phyloP scores from a whole-genome alignment of 176 grass and related monocot species.

The Ananas comosus region DNA sequence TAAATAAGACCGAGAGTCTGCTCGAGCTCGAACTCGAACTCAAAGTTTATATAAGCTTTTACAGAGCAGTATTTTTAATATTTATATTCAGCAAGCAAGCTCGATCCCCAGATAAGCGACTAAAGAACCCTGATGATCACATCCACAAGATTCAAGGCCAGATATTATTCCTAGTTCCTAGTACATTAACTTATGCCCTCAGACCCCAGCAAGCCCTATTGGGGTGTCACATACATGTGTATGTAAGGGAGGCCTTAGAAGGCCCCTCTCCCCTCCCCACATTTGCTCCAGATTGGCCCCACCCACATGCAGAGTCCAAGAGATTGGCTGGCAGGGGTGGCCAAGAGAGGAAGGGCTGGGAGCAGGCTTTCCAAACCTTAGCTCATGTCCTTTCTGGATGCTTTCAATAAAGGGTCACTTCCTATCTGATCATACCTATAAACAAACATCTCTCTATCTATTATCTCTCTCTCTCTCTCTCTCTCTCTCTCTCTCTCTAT shows the following conservation, averaged over 20 bases:
- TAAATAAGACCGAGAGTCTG: too few species aligned
- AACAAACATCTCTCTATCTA: neutral
- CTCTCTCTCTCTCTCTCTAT: too few species aligned
- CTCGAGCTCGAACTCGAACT: too few species aligned
- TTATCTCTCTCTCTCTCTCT: too few species aligned
- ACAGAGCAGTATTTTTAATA: neutral
- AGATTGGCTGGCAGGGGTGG: neutral
- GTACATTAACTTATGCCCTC: neutral
- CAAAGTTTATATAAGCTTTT: neutral
- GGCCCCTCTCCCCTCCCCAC: neutral
- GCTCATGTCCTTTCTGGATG: neutral
- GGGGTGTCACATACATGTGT: neutral
- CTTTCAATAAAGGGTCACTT: neutral
- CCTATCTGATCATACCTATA: neutral
- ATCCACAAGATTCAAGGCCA: neutral
- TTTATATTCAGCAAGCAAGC: too few species aligned
- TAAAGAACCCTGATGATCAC: neutral
- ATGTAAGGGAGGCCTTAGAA: too few species aligned
- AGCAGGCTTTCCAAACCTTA: conserved; percentile 2
- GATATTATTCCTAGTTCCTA: neutral
- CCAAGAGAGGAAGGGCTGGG: neutral
- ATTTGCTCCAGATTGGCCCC: neutral
- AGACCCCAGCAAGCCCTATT: neutral
- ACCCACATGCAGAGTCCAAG: neutral
- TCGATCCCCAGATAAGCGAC: neutral